phyloP scores from a whole-genome alignment of 140 eudicot species.

The Erigeron philadelphicus region DNA sequence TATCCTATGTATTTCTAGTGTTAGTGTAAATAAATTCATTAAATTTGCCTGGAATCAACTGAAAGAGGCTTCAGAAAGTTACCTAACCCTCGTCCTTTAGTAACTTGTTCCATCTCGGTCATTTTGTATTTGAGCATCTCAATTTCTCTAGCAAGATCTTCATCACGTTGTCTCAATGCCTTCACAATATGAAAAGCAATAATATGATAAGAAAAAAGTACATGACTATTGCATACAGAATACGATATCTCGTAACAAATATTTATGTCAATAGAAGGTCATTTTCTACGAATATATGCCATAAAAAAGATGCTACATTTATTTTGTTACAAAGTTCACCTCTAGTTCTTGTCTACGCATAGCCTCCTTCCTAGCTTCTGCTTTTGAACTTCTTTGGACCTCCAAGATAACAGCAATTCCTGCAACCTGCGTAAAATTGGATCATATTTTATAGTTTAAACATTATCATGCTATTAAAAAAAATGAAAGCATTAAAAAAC shows the following conservation, averaged over 20 bases:
- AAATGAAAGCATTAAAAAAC: neutral
- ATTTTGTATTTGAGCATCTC: constrained; percentile 52
- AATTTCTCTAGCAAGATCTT: constrained; percentile 55
- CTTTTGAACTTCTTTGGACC: constrained; percentile 62
- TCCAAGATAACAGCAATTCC: constrained; percentile 56
- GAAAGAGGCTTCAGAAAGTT: constrained; percentile 29
- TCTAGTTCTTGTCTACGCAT: constrained; percentile 58
- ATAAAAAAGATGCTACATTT: too few relatives aligned
- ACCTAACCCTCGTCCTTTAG: constrained; percentile 39
- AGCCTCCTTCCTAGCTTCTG: constrained; percentile 71
- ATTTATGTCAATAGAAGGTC: too few relatives aligned
- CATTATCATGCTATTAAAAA: neutral
- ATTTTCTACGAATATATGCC: too few relatives aligned
- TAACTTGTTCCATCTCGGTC: constrained; percentile 41
- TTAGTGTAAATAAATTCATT: constrained; percentile 14
- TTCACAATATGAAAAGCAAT: constrained; percentile 6
- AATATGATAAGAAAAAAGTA: neutral
- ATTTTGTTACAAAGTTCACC: constrained; percentile 30
- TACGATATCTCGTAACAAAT: neutral
- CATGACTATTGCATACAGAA: neutral
- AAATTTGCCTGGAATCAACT: constrained; percentile 21
- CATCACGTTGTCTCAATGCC: constrained; percentile 60
- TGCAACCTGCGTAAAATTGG: constrained; percentile 44
- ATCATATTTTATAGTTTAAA: neutral
- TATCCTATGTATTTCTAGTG: neutral